Base-by-base conservation (phyloP, 2,329 filamentous ascomycete species). In the Ascochyta rabiei region DNA sequence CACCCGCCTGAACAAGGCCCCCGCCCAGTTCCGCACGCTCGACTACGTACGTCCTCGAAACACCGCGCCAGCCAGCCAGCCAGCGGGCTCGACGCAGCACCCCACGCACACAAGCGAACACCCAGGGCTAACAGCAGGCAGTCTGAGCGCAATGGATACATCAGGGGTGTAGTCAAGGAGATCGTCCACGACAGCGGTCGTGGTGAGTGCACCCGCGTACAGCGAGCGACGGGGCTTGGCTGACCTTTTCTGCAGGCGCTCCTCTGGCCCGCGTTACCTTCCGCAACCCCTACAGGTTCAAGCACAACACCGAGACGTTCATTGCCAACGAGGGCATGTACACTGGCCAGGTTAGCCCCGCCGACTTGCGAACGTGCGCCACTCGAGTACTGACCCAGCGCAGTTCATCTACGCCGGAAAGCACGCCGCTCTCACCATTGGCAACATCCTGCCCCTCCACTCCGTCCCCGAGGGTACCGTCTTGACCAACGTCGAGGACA, bases 291-390 rank as follows among this genome's bases (percentile, higher is more conserved):
- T 99, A 99, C 89, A 87, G 88, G 82, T 98, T 91, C 90, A 96
- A 96, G 89, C 89, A 93, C 79, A 84, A 92, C 80, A 93, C 89
- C 81, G 93, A 99, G 89, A 99, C 95, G 73, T 97, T 99, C 89
- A 99, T 99, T 79, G 95, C 95, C 82, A 99, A 98, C 84, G 95
- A 98, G 86, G 95, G 95, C 85, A 97, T 98, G 93, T 99, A 98
- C 91, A 97, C 95, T 70, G 95, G 95, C 80, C 95, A 99, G 83
- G 71, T 75, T 40, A 70, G 70, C 37, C 48, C 35, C 48, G 47
- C 42, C 51, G 40, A 49, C 38, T 35, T 41, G 42, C 38, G 43
- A 40, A 47, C 41, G 37, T 53, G 51, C 48, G 39, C 47, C 48
- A 44, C 48, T 48, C 48, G 42, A 42, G 48, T 10, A 53, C 40